Percentiles rank a stretch among this genome's conserved stretches.
Evolutionary conservation across 208 protist species (phyloP).

Genomic region (Leishmania braziliensis): DNA sequence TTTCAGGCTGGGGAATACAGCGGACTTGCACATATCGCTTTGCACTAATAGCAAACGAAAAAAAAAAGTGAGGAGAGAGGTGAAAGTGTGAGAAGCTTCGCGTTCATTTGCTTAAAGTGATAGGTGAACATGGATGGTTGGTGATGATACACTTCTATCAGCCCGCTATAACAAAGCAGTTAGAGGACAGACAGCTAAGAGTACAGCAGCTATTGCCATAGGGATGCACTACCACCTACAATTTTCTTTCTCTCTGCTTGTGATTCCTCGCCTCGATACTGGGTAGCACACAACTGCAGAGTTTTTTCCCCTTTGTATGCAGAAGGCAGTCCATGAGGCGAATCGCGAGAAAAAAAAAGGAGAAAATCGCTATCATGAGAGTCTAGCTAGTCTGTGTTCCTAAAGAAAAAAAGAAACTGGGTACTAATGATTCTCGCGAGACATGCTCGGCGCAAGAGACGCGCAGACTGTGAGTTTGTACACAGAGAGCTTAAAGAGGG

Average conservation of each 20-base stretch:
- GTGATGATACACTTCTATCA: conserved; percentile 1
- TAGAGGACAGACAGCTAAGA: background rate
- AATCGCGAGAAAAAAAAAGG: background rate
- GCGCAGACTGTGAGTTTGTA: background rate
- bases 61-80: background rate
- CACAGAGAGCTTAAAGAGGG: conserved; percentile 5
- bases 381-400: background rate
- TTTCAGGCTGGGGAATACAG: conserved; percentile 8
- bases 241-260: background rate
- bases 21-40: background rate
- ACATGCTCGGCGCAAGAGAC: background rate
- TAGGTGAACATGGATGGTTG: background rate
- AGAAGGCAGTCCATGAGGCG: background rate
- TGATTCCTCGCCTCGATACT: background rate
- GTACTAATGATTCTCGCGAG: conserved; percentile 11
- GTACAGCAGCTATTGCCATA: background rate
- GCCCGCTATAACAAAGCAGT: background rate
- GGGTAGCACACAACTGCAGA: background rate
- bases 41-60: background rate
- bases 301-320: background rate
- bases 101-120: background rate
- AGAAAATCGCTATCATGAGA: background rate
- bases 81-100: background rate
- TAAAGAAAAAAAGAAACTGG: conserved; percentile 10
- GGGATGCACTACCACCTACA: background rate